phyloP scores from a whole-genome alignment of 352 stramenopile species.

The Phytophthora chlamydospora region DNA sequence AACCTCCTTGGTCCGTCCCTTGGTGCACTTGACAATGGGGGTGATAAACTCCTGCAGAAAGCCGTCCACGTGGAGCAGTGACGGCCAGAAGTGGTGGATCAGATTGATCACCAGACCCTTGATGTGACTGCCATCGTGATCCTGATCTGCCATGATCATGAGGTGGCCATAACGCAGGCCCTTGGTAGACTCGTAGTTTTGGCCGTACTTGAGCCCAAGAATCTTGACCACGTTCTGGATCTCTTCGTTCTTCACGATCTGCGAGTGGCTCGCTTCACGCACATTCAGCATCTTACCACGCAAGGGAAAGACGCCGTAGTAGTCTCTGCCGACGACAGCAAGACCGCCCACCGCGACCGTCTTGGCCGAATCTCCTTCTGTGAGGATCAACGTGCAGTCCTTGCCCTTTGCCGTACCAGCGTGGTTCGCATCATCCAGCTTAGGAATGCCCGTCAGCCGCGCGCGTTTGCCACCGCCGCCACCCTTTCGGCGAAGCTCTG shows the following conservation, averaged over 20 bases:
- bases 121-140: slow-evolving; percentile 99
- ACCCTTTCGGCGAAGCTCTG: slow-evolving; percentile 90
- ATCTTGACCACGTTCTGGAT: slow-evolving; percentile 98
- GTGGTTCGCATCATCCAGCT: slow-evolving; percentile 98
- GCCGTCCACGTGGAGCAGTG: slow-evolving; percentile 90
- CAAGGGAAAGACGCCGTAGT: slow-evolving; percentile 98
- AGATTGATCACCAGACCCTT: slow-evolving; percentile 99
- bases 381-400: slow-evolving; percentile 98
- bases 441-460: slow-evolving; percentile 92
- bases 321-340: slow-evolving; percentile 94
- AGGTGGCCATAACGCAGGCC: slow-evolving; percentile 95
- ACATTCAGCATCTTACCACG: slow-evolving; percentile 99
- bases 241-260: slow-evolving; percentile 98
- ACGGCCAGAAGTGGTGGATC: slow-evolving; percentile 99
- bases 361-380: slow-evolving; percentile 99
- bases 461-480: slow-evolving; percentile 79
- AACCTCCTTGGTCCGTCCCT: slow-evolving; percentile 80
- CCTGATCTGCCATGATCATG: slow-evolving; percentile 99
- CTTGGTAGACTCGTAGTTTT: slow-evolving; percentile 92
- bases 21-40: slow-evolving; percentile 97
- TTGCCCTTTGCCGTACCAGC: slow-evolving; percentile 91
- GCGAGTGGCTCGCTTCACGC: slow-evolving; percentile 96
- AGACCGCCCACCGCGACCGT: slow-evolving; percentile 97
- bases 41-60: slow-evolving; percentile 97
- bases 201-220: slow-evolving; percentile 96